Evolutionary conservation across 768 basidiomycete genomes (phyloP).

Genomic region (Podaxis pistillaris): DNA sequence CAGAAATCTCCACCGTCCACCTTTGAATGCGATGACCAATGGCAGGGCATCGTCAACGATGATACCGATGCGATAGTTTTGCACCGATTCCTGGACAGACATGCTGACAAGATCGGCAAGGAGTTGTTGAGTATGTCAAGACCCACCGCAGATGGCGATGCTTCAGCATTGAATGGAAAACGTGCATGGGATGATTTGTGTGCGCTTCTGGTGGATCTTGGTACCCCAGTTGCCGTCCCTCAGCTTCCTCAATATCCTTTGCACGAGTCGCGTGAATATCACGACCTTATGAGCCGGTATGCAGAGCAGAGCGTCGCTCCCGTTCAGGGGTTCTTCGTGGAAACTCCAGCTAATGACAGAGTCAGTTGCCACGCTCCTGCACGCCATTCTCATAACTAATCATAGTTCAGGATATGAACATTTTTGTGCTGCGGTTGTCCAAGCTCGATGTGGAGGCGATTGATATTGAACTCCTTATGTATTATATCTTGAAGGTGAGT

Average conservation of each 20-base stretch:
- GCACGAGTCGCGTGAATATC: slow-evolving; percentile 59
- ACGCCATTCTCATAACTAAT: neutral
- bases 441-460: slow-evolving; percentile 77
- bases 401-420: slow-evolving; percentile 40
- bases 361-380: slow-evolving; percentile 30
- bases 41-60: slow-evolving; percentile 75
- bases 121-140: slow-evolving; percentile 75
- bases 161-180: slow-evolving; percentile 62
- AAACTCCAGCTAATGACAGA: slow-evolving; percentile 38
- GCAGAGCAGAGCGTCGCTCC: slow-evolving; percentile 56
- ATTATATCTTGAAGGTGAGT: slow-evolving; percentile 70
- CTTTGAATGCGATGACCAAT: slow-evolving; percentile 67
- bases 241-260: slow-evolving; percentile 48
- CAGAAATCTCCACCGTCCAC: slow-evolving; percentile 36
- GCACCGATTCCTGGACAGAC: slow-evolving; percentile 81
- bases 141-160: slow-evolving; percentile 50
- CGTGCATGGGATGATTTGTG: slow-evolving; percentile 85
- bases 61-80: slow-evolving; percentile 82
- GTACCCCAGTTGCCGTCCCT: slow-evolving; percentile 66
- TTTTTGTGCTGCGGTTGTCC: slow-evolving; percentile 62
- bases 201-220: slow-evolving; percentile 75
- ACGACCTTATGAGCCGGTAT: slow-evolving; percentile 66
- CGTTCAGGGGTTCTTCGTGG: slow-evolving; percentile 66
- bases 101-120: slow-evolving; percentile 86
- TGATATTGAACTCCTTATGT: slow-evolving; percentile 77